phyloP scores from a whole-genome alignment of 2,329 filamentous ascomycete species.

The Claviceps spartinae region DNA sequence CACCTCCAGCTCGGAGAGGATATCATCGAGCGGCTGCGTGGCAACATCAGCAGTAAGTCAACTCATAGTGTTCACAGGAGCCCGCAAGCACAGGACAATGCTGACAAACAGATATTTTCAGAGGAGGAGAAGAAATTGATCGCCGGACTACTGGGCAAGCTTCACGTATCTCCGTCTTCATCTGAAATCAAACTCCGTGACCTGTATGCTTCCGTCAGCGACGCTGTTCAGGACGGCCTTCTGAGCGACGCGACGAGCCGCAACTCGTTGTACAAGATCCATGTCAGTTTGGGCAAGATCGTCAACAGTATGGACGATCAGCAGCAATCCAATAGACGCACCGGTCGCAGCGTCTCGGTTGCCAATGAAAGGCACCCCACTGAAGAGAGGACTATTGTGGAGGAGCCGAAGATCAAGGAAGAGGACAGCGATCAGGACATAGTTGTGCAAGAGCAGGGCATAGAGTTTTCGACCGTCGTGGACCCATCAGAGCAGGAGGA shows the following conservation, averaged over 20 bases:
- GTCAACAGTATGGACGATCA: conserved; percentile 44
- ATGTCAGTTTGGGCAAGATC: conserved; percentile 53
- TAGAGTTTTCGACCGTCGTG: conserved; percentile 24
- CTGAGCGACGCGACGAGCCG: conserved; percentile 46
- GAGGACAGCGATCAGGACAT: conserved; percentile 26
- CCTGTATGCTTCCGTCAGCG: conserved; percentile 42
- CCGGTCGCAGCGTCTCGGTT: conserved; percentile 32
- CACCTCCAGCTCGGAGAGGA: conserved; percentile 68
- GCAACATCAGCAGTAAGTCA: conserved; percentile 51
- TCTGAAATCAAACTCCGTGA: conserved; percentile 43
- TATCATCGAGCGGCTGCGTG: conserved; percentile 60
- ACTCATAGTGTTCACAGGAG: background rate
- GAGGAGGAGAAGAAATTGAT: conserved; percentile 80
- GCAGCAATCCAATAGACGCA: conserved; percentile 22
- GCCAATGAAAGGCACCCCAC: conserved; percentile 14
- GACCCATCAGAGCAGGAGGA: conserved; percentile 29
- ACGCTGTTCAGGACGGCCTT: conserved; percentile 49
- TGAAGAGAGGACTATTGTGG: conserved; percentile 26
- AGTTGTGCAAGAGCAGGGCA: conserved; percentile 18
- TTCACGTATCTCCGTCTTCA: conserved; percentile 60
- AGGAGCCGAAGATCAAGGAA: conserved; percentile 34
- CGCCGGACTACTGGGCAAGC: conserved; percentile 65
- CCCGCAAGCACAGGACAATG: background rate
- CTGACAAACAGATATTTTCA: conserved; percentile 16
- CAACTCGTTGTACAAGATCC: conserved; percentile 55